phyloP scores from a whole-genome alignment of 2,329 filamentous ascomycete genomes.

The Alternaria sp. region DNA sequence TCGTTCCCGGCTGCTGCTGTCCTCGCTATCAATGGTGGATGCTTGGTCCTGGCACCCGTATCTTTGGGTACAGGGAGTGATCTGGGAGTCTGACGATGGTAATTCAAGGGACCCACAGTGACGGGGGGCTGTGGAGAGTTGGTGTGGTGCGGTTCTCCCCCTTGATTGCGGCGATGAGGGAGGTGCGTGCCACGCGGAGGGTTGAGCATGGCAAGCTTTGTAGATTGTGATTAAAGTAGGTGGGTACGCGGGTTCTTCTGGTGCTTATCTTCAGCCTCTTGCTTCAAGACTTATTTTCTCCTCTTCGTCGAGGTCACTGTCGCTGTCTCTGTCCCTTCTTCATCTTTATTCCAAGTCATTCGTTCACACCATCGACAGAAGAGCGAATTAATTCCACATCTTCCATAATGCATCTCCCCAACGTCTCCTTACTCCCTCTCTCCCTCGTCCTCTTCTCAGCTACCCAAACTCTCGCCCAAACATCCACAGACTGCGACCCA shows the following conservation, averaged over 20 bases:
- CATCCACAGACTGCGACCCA: conserved; percentile 50
- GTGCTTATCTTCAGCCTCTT: not conserved
- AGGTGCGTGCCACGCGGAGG: not conserved
- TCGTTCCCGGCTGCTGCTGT: not conserved
- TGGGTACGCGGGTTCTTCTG: not conserved
- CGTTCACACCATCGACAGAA: not conserved
- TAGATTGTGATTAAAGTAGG: not conserved
- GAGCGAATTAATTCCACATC: not conserved
- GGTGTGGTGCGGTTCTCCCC: not conserved
- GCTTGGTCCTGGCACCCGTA: not conserved
- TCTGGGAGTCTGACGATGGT: not conserved
- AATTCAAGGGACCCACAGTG: not conserved
- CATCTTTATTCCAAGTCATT: not conserved
- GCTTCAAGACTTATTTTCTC: not conserved
- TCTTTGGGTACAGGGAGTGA: not conserved
- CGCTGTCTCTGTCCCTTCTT: not conserved
- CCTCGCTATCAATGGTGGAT: not conserved
- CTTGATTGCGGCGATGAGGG: not conserved
- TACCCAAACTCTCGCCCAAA: conserved; percentile 41
- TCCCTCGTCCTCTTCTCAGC: conserved; percentile 3
- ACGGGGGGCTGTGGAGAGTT: not conserved
- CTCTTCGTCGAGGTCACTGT: not conserved
- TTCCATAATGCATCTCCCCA: not conserved
- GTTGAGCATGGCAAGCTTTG: not conserved
- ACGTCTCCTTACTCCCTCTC: not conserved